Base-by-base conservation (phyloP, 2,329 filamentous ascomycete species). In the Zasmidium angulare region DNA sequence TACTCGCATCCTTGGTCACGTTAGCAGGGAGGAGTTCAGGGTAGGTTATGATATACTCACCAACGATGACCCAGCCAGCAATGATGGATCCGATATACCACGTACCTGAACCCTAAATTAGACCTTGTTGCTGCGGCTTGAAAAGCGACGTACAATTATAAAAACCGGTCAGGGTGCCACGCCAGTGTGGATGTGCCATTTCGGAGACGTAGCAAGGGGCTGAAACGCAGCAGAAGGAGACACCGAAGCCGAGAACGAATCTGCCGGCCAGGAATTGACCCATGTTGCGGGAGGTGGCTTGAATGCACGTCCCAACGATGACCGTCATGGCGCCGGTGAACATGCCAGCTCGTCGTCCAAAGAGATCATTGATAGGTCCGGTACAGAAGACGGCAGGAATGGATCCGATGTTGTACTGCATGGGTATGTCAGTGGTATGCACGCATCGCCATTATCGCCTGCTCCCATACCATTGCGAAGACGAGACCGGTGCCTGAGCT, bases 81-180 rank as follows among this genome's bases (percentile, higher is more conserved):
- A 82, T 60, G 50, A 83, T 82, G 55, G 80, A 81, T 3, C 82
- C 84, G 2, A 76, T 53, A 49, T 71, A 75, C 71, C 72, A 76
- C 1, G 53, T 55, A 19, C 53, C 26, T 29, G 26, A 29, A 29
- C 26, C n/a, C n/a, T n/a, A n/a, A n/a, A n/a, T n/a, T n/a, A n/a
- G n/a, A n/a, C n/a, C n/a, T n/a, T n/a, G n/a, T n/a, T n/a, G n/a
- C n/a, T n/a, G n/a, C n/a, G n/a, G n/a, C n/a, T n/a, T n/a, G n/a
- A n/a, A n/a, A n/a, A n/a, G n/a, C n/a, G n/a, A n/a, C n/a, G n/a
- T n/a, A n/a, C n/a, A 55, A 9, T 55, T 55, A 24, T 55, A 55
- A 9, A 55, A 49, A 2, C 53, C 53, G 10, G 53, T 55, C 11
- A 55, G 26, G 1, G 53, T 55, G 12, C 53, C 53, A 20, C 53